Evolutionary conservation across 192 early-diverging fungal genomes (phyloP).

Genomic region (Spizellomyces punctatus): DNA sequence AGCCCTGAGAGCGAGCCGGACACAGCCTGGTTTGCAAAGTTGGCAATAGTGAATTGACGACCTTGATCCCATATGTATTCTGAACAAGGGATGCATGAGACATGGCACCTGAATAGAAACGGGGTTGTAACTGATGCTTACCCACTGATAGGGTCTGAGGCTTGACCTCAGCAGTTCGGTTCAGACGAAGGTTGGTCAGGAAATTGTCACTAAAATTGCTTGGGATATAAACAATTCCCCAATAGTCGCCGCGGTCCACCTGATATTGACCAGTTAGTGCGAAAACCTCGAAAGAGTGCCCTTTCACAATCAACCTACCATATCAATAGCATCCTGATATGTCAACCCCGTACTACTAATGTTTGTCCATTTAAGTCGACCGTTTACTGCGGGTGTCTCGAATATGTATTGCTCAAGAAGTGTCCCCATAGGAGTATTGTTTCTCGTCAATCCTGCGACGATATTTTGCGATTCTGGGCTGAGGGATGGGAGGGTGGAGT

Average conservation of each 20-base stretch:
- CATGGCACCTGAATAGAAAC: too few relatives aligned
- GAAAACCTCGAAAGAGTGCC: too few relatives aligned
- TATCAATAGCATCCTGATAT: conserved; percentile 10
- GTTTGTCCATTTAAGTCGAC: conserved; percentile 6
- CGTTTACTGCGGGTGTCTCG: not conserved
- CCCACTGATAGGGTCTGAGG: not conserved
- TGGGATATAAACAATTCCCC: conserved; percentile 29
- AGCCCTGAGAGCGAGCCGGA: conserved; percentile 8
- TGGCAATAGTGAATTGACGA: conserved; percentile 15
- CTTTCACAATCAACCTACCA: too few relatives aligned
- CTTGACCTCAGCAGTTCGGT: not conserved
- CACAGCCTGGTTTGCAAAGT: conserved; percentile 5
- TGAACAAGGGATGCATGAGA: not conserved
- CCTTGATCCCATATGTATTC: conserved; percentile 30
- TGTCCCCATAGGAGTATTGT: not conserved
- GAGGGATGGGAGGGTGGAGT: not conserved
- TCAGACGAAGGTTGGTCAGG: conserved; percentile 4
- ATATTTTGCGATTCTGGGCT: not conserved
- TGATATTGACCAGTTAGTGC: too few relatives aligned
- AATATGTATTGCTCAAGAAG: not conserved
- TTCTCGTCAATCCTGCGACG: not conserved
- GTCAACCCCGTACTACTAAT: not conserved
- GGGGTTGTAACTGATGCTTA: not conserved
- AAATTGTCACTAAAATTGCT: conserved; percentile 23
- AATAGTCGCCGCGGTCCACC: conserved; percentile 21